A percentile compares a stretch with the other conserved stretches of the same genome.
Evolutionary conservation across 352 stramenopile species (phyloP).

Genomic region (Thraustochytrium striatum): DNA sequence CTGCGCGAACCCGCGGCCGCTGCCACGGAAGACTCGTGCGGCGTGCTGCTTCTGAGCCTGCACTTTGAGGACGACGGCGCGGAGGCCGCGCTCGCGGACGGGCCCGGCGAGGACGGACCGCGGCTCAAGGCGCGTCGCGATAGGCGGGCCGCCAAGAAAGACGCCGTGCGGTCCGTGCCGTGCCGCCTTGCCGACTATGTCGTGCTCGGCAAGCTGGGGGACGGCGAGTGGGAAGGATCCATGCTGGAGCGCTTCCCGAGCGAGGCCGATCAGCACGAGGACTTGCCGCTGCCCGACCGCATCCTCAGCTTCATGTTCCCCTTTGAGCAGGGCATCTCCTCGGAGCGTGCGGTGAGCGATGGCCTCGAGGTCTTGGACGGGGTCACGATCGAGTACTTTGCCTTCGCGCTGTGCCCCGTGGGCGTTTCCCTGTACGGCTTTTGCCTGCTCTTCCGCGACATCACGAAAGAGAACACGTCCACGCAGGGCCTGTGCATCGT

Average conservation of each 20-base stretch:
- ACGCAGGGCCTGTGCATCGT: conserved; percentile 21
- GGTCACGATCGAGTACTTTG: neutral
- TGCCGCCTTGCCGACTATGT: conserved; percentile 31
- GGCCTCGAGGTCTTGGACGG: neutral
- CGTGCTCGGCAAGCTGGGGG: neutral
- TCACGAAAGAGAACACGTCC: neutral
- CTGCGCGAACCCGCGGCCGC: neutral
- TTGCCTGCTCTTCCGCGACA: conserved; percentile 25
- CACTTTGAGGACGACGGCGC: conserved; percentile 33
- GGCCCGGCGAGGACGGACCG: neutral
- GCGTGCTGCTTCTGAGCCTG: conserved; percentile 14
- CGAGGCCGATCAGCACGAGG: conserved; percentile 11
- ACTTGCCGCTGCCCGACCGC: conserved; percentile 9
- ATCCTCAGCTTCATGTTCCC: conserved; percentile 38
- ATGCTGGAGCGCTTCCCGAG: conserved; percentile 11
- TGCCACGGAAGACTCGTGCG: neutral
- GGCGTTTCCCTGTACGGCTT: conserved; percentile 36
- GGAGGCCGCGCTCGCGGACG: neutral
- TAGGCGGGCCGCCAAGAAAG: neutral
- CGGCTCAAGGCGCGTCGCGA: neutral
- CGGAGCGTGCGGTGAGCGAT: neutral
- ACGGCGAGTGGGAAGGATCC: neutral
- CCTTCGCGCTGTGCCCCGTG: conserved; percentile 6
- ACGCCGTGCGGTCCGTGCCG: neutral
- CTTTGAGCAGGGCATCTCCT: conserved; percentile 8